These are phyloP conservation scores for Conringia planisiliqua DNA, from an alignment of 345 rosid species.

Conservation along the genomic window DNA sequence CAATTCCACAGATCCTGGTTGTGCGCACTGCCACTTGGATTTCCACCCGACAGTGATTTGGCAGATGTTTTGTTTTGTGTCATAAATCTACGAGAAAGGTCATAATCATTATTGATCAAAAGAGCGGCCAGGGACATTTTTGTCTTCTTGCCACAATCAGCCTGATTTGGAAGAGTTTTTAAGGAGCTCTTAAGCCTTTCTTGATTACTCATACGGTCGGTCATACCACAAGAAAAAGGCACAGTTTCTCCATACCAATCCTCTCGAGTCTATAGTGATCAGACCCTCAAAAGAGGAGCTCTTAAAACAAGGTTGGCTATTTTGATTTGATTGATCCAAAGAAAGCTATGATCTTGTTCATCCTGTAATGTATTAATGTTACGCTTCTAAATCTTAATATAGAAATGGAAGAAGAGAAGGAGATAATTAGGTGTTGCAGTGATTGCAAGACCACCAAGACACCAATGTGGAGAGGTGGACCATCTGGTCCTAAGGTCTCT, in stretches of 20 bases:
- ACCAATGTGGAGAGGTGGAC: conserved; percentile 94
- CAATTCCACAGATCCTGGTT: not conserved
- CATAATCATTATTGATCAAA: conserved; percentile 6
- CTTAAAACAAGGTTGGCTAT: conserved; percentile 3
- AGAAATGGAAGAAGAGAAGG: conserved; percentile 38
- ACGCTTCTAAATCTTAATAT: not conserved
- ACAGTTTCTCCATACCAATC: too few species aligned
- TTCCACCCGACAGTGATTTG: conserved; percentile 28
- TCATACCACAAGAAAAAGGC: too few species aligned
- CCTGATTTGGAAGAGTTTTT: not conserved
- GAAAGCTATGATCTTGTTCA: not conserved
- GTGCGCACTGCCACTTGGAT: conserved; percentile 43
- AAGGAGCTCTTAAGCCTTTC: conserved; percentile 3
- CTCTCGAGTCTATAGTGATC: too few species aligned
- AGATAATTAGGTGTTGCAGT: conserved; percentile 46
- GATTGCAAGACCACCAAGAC: conserved; percentile 78
- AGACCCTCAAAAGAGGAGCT: not conserved
- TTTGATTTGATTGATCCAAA: not conserved
- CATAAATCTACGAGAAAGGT: not conserved
- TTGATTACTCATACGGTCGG: conserved; percentile 7
- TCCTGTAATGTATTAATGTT: not conserved
- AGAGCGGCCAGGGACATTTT: not conserved
- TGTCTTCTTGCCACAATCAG: not conserved
- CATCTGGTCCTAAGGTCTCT: conserved; percentile 79
- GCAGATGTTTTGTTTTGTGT: conserved; percentile 38